These are phyloP conservation scores for Salix arbutifolia DNA, from an alignment of 345 rosid species.

Conservation along the genomic window DNA sequence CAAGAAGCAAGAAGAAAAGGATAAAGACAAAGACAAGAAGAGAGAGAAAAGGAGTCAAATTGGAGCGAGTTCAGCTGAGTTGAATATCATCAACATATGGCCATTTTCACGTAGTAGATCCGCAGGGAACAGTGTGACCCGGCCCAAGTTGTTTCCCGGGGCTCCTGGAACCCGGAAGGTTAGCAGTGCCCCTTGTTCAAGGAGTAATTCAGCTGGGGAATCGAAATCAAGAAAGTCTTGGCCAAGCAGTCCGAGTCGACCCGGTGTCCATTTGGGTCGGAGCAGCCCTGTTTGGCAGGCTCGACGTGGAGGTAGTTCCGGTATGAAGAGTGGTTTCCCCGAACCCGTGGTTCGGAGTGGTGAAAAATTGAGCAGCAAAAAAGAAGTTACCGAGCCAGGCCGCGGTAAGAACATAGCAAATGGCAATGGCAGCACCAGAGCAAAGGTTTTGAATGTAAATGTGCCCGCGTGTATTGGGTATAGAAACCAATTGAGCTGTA, in stretches of 20 bases:
- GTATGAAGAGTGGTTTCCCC: constrained; percentile 1
- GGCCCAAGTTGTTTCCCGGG: constrained; percentile 45
- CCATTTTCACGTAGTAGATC: constrained; percentile 85
- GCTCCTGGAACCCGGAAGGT: constrained; percentile 52
- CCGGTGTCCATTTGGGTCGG: constrained; percentile 65
- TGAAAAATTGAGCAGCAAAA: constrained; percentile 21
- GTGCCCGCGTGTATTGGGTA: constrained; percentile 63
- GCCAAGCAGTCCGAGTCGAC: constrained; percentile 64
- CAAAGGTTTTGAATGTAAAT: constrained; percentile 45
- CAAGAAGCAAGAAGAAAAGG: background rate
- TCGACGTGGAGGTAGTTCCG: constrained; percentile 31
- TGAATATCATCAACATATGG: constrained; percentile 78
- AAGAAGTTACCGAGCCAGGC: constrained; percentile 18
- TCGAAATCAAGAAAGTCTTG: constrained; percentile 49
- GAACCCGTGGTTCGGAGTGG: constrained; percentile 18
- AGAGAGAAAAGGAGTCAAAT: constrained; percentile 32
- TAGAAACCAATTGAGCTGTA: constrained; percentile 61
- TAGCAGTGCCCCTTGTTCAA: constrained; percentile 79
- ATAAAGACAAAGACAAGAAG: constrained; percentile 19
- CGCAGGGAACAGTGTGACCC: constrained; percentile 51
- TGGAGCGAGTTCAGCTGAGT: constrained; percentile 40
- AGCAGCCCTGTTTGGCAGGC: constrained; percentile 79
- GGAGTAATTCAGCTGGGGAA: constrained; percentile 72
- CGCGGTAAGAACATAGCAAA: constrained; percentile 15
- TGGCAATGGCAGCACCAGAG: background rate